Evolutionary conservation across 192 early-diverging fungal species (phyloP).

Genomic region (Entomortierella lignicola): DNA sequence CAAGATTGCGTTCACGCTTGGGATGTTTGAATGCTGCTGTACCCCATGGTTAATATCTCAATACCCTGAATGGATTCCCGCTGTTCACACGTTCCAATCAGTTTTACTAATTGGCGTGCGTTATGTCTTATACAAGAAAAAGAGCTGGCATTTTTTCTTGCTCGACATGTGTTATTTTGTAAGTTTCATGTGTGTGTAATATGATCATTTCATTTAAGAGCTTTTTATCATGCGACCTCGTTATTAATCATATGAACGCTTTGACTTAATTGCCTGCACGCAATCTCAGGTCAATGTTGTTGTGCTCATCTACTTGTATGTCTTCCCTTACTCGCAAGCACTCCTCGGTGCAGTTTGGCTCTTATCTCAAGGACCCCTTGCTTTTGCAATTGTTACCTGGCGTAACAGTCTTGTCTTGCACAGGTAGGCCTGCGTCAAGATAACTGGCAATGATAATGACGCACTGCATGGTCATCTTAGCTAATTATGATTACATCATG

Average conservation of each 20-base stretch:
- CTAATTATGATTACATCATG: slow-evolving; percentile 15
- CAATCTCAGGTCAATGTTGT: slow-evolving; percentile 61
- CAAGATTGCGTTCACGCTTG: slow-evolving; percentile 74
- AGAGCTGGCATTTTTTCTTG: slow-evolving; percentile 70
- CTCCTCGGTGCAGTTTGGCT: slow-evolving; percentile 49
- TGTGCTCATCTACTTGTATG: slow-evolving; percentile 64
- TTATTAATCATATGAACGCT: slow-evolving; percentile 20
- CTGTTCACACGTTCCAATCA: slow-evolving; percentile 64
- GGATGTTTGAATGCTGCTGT: slow-evolving; percentile 72
- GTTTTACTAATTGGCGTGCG: slow-evolving; percentile 57
- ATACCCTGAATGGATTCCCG: slow-evolving; percentile 65
- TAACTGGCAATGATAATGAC: neutral
- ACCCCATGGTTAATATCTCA: slow-evolving; percentile 62
- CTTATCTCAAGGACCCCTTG: slow-evolving; percentile 72
- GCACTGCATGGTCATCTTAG: neutral
- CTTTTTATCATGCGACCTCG: slow-evolving; percentile 3
- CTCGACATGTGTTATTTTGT: slow-evolving; percentile 70
- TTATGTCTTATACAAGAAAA: slow-evolving; percentile 65
- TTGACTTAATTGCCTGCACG: neutral
- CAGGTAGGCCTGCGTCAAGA: slow-evolving; percentile 14
- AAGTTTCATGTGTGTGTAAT: neutral
- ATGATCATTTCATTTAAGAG: neutral
- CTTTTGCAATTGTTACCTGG: slow-evolving; percentile 75
- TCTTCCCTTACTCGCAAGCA: slow-evolving; percentile 55
- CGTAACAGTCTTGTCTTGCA: slow-evolving; percentile 56